A percentile compares a stretch with the other conserved stretches of the same genome.
Evolutionary conservation across 176 grass and related monocot species (phyloP).

Genomic region (Elaeis guineensis): DNA sequence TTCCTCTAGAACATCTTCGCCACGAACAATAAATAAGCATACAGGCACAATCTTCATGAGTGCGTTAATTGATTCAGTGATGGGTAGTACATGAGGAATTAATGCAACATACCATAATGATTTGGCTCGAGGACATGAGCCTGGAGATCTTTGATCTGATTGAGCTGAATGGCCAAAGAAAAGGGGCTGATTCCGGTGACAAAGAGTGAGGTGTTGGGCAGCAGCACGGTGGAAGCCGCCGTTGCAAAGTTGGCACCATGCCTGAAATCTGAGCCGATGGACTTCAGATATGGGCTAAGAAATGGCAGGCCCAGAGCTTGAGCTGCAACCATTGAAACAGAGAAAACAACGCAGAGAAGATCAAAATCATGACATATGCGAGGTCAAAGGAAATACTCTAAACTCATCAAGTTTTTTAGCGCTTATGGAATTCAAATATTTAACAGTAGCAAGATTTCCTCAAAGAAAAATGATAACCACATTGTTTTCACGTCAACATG

Average conservation of each 20-base stretch:
- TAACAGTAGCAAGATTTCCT: too few relatives aligned
- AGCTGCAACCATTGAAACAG: slow-evolving; percentile 8
- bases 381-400: too few relatives aligned
- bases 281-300: slow-evolving; percentile 67
- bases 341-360: background rate
- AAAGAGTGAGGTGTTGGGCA: slow-evolving; percentile 66
- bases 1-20: too few relatives aligned
- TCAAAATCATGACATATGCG: too few relatives aligned
- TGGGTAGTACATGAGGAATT: background rate
- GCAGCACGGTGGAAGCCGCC: slow-evolving; percentile 54
- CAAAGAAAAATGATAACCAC: too few relatives aligned
- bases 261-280: slow-evolving; percentile 51
- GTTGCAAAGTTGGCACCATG: slow-evolving; percentile 81
- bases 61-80: too few relatives aligned
- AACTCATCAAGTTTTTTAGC: too few relatives aligned
- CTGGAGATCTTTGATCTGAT: slow-evolving; percentile 51
- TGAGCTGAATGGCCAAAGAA: slow-evolving; percentile 54
- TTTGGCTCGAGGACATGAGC: slow-evolving; percentile 12
- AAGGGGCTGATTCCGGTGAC: slow-evolving; percentile 70
- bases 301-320: slow-evolving; percentile 53
- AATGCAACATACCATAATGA: slow-evolving; percentile 3
- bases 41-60: too few relatives aligned
- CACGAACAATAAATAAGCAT: too few relatives aligned
- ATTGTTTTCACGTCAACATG: too few relatives aligned
- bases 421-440: too few relatives aligned